A percentile compares a stretch with the other conserved stretches of the same genome.
These are phyloP conservation scores for Nannochloris sp. DNA, from an alignment of 139 green algal genomes.

Conservation along the genomic window DNA sequence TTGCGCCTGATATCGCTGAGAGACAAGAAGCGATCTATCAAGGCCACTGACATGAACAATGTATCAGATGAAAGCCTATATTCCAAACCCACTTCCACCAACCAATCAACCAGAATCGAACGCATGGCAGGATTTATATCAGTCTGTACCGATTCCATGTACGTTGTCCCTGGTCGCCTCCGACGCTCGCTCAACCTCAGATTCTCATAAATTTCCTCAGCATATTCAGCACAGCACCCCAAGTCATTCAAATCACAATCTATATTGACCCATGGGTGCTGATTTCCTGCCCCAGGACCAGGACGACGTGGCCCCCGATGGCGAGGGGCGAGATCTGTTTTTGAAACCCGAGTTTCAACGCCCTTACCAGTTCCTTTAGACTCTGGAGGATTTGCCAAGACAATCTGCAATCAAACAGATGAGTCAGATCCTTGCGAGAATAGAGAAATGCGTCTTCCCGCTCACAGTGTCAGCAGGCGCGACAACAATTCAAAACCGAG, in stretches of 20 bases:
- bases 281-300: no score
- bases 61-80: slow-evolving; percentile 90
- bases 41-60: slow-evolving; percentile 78
- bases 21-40: slow-evolving; percentile 84
- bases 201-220: slow-evolving; percentile 62
- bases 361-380: no score
- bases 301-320: no score
- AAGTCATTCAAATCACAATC: slow-evolving; percentile 54
- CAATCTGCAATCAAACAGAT: no score
- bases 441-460: no score
- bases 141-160: slow-evolving; percentile 65
- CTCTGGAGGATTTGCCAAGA: no score
- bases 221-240: slow-evolving; percentile 65
- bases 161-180: slow-evolving; percentile 46
- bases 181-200: slow-evolving; percentile 35
- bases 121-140: slow-evolving; percentile 91
- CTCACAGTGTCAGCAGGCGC: no score
- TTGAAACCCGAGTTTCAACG: no score
- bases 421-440: no score
- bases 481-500: background rate
- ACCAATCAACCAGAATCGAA: slow-evolving; percentile 92
- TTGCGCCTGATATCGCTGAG: slow-evolving; percentile 33
- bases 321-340: no score
- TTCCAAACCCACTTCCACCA: slow-evolving; percentile 89
- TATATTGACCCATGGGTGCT: slow-evolving; percentile 39